Conservation (phyloP, 345 rosid species). For the Pugionium cornutum region DNA sequence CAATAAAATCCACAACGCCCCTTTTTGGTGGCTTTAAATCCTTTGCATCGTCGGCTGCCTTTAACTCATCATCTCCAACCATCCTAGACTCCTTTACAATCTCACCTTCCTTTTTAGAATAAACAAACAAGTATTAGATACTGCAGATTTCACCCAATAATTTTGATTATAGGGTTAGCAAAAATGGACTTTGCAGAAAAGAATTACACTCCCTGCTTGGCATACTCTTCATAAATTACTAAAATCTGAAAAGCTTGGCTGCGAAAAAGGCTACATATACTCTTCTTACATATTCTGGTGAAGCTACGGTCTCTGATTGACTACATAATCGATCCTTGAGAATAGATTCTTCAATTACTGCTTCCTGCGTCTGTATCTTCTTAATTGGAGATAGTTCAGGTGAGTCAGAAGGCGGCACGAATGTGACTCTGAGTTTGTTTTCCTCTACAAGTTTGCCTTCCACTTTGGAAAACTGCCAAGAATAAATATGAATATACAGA, state of each 20-base stretch:
- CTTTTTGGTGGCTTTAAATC: slow-evolving; percentile 41
- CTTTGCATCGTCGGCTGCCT: slow-evolving; percentile 36
- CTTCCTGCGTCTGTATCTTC: slow-evolving; percentile 52
- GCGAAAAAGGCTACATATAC: not conserved
- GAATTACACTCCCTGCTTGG: slow-evolving; percentile 23
- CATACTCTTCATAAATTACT: slow-evolving; percentile 26
- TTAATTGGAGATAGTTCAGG: slow-evolving; percentile 66
- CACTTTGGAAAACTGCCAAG: slow-evolving; percentile 67
- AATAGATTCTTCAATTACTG: slow-evolving; percentile 47
- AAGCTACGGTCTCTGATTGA: slow-evolving; percentile 48
- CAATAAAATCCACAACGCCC: slow-evolving; percentile 26
- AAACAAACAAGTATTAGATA: slow-evolving; percentile 18
- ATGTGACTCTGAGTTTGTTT: slow-evolving; percentile 76
- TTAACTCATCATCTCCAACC: slow-evolving; percentile 42
- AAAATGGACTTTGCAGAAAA: slow-evolving; percentile 4
- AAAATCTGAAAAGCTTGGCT: not conserved
- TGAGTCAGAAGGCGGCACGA: slow-evolving; percentile 66
- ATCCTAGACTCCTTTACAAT: slow-evolving; percentile 46
- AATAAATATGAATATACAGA: not conserved
- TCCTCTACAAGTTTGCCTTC: slow-evolving; percentile 70
- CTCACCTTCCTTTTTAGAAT: slow-evolving; percentile 41
- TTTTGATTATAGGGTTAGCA: too few species aligned
- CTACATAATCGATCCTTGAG: slow-evolving; percentile 51
- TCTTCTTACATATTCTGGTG: slow-evolving; percentile 52
- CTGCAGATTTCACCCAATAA: not conserved